Evolutionary conservation across 768 basidiomycete genomes (phyloP).

Genomic region (Tylopilus subfusipes): DNA sequence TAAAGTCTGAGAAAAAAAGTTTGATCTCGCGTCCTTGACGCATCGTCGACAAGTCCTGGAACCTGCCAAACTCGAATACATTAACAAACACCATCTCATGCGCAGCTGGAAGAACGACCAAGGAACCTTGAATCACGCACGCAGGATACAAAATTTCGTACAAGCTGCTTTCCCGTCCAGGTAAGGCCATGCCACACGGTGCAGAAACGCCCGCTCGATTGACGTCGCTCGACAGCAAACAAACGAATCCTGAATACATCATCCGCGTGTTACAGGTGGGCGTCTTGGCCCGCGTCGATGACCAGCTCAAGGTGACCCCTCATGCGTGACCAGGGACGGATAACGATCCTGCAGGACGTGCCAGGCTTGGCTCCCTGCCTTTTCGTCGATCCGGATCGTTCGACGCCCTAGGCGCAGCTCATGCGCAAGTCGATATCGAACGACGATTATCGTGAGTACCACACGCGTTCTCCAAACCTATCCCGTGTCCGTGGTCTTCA

Average conservation of each 20-base stretch:
- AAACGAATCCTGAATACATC: constrained; percentile 56
- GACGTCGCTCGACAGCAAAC: constrained; percentile 37
- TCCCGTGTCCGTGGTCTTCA: too few species aligned
- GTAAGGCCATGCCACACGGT: too few species aligned
- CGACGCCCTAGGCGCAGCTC: constrained; percentile 50
- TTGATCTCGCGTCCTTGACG: constrained; percentile 72
- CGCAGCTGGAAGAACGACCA: too few species aligned
- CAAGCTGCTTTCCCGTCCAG: too few species aligned
- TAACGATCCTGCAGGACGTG: constrained; percentile 69
- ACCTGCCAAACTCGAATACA: constrained; percentile 70
- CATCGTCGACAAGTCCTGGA: constrained; percentile 84
- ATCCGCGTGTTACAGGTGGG: constrained; percentile 59
- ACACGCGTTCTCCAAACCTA: too few species aligned
- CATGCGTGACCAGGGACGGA: constrained; percentile 54
- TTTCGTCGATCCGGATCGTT: constrained; percentile 69
- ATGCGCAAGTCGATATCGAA: too few species aligned
- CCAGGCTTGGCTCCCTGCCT: constrained; percentile 68
- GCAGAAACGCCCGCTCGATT: too few species aligned
- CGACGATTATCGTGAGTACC: too few species aligned
- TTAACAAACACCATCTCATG: constrained; percentile 88
- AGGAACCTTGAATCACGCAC: constrained; percentile 52
- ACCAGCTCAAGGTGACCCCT: too few species aligned
- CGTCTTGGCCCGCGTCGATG: not conserved
- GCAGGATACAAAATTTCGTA: too few species aligned
- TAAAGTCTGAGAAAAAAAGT: constrained; percentile 38